Percentiles rank a stretch among this genome's conserved stretches.
These are phyloP conservation scores for Guadua angustifolia DNA, from an alignment of 176 grass and related monocot genomes.

Conservation along the genomic window DNA sequence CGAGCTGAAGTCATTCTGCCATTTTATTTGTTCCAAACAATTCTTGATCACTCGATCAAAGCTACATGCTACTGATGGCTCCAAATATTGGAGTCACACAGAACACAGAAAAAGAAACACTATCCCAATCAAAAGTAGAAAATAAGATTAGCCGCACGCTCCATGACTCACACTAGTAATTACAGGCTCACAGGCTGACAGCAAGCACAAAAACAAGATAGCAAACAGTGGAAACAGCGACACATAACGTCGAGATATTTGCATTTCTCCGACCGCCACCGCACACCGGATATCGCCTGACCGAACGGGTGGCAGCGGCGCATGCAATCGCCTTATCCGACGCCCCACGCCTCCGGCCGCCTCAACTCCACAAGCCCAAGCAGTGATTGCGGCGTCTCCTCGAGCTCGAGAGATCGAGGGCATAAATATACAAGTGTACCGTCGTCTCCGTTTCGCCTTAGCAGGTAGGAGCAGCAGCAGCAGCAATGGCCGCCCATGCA, in stretches of 20 bases:
- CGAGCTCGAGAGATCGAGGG: neutral
- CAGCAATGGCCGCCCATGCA: slow-evolving; percentile 83
- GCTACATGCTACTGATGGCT: neutral
- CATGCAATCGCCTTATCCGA: slow-evolving; percentile 68
- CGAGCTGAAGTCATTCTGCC: too few relatives aligned
- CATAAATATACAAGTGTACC: slow-evolving; percentile 33
- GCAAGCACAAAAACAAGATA: neutral
- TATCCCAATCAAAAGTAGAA: neutral
- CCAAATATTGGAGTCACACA: neutral
- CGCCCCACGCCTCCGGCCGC: neutral
- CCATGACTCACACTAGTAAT: neutral
- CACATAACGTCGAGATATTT: neutral
- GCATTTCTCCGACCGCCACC: neutral
- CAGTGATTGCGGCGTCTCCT: slow-evolving; percentile 52
- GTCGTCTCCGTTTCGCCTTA: slow-evolving; percentile 13
- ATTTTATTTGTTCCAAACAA: neutral
- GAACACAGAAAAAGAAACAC: neutral
- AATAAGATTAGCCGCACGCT: slow-evolving; percentile 3
- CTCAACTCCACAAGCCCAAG: slow-evolving; percentile 48
- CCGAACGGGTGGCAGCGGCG: slow-evolving; percentile 61
- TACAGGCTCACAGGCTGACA: neutral
- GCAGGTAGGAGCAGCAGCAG: neutral
- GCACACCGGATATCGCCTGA: slow-evolving; percentile 40
- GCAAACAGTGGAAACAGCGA: neutral
- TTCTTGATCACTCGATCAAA: neutral